phyloP scores from a whole-genome alignment of 495 filamentous ascomycete genomes.

The Hapsidospora chrysogenum region DNA sequence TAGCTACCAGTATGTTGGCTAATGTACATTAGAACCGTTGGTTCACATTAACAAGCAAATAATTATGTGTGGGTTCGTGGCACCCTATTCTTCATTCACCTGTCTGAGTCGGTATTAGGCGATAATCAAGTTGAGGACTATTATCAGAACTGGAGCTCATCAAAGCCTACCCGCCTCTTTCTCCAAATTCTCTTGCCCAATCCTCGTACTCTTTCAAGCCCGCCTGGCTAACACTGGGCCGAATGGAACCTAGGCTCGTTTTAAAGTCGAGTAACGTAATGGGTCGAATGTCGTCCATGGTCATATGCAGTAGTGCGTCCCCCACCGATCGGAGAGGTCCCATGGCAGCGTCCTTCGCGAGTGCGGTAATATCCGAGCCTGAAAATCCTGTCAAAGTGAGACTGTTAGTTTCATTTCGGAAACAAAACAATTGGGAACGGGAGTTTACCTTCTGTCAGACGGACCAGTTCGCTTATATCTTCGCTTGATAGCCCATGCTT shows the following conservation, averaged over 20 bases:
- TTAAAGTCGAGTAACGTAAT: slow-evolving; percentile 76
- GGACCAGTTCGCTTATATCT: slow-evolving; percentile 65
- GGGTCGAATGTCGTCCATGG: slow-evolving; percentile 82
- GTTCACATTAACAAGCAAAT: too few relatives aligned
- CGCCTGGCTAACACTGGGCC: slow-evolving; percentile 76
- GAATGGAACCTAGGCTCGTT: slow-evolving; percentile 67
- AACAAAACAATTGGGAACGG: background rate
- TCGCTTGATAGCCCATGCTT: slow-evolving; percentile 60
- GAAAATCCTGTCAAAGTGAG: slow-evolving; percentile 54
- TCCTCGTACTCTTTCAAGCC: slow-evolving; percentile 80
- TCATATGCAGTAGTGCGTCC: slow-evolving; percentile 76
- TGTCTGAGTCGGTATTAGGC: too few relatives aligned
- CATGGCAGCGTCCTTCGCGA: slow-evolving; percentile 98
- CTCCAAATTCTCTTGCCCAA: slow-evolving; percentile 87
- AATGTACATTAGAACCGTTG: too few relatives aligned
- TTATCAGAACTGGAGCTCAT: too few relatives aligned
- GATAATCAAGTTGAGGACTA: too few relatives aligned
- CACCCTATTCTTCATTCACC: too few relatives aligned
- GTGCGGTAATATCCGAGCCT: slow-evolving; percentile 89
- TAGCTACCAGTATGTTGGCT: too few relatives aligned
- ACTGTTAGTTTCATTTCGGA: slow-evolving; percentile 3
- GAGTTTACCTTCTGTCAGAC: slow-evolving; percentile 64
- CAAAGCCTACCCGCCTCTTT: slow-evolving; percentile 53
- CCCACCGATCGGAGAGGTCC: slow-evolving; percentile 83
- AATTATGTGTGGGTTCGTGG: too few relatives aligned